Conservation (phyloP, 169 alveolate genomes). For the Cyclospora cayetanensis region DNA sequence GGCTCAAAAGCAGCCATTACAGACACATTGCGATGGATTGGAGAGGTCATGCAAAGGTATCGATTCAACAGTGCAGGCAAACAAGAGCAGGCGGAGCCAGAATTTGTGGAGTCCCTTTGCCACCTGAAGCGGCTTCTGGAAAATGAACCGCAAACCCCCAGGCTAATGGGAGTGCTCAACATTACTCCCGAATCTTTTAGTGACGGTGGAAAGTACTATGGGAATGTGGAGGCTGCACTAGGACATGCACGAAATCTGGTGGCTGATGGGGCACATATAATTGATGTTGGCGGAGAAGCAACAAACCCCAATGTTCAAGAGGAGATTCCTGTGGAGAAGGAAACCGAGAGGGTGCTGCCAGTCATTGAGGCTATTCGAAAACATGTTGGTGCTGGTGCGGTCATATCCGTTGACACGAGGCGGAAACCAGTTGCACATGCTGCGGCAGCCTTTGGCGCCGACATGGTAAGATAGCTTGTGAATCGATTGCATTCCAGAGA, state of each 20-base stretch:
- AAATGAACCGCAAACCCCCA: not conserved
- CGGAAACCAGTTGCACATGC: constrained; percentile 38
- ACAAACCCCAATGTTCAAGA: constrained; percentile 39
- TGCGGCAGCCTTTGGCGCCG: constrained; percentile 63
- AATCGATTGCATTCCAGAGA: not conserved
- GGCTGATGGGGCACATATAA: constrained; percentile 54
- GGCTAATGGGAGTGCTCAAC: constrained; percentile 72
- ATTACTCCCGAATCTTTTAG: constrained; percentile 75
- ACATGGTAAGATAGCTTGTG: not conserved
- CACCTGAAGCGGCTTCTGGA: not conserved
- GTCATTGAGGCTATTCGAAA: constrained; percentile 11
- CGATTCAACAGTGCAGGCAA: not conserved
- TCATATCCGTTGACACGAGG: constrained; percentile 68
- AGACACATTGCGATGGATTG: constrained; percentile 44
- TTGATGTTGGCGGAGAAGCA: constrained; percentile 73
- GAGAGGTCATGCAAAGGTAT: not conserved
- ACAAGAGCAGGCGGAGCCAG: not conserved
- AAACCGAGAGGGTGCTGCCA: constrained; percentile 52
- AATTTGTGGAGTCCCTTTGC: not conserved
- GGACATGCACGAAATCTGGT: not conserved
- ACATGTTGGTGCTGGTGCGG: not conserved
- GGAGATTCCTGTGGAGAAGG: constrained; percentile 26
- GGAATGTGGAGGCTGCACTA: constrained; percentile 54
- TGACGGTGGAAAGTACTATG: constrained; percentile 43
- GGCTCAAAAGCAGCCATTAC: not conserved